phyloP scores from a whole-genome alignment of 345 rosid genomes.

The Fremontodendron californicum region DNA sequence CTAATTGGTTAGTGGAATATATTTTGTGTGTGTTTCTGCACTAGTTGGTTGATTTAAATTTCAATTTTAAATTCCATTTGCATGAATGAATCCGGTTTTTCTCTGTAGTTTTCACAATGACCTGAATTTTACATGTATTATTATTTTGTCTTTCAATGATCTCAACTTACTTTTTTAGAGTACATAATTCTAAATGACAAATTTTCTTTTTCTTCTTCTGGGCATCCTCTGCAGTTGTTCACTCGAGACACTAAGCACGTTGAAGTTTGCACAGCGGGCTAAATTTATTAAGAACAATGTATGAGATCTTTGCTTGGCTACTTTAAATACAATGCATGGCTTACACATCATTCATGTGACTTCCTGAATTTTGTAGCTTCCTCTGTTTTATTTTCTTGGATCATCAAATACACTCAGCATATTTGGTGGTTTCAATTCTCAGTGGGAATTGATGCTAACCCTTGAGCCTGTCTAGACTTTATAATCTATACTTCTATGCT shows the following conservation, averaged over 20 bases:
- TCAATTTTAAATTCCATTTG: not conserved
- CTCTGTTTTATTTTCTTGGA: not conserved
- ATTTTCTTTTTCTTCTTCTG: not conserved
- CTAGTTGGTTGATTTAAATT: not conserved
- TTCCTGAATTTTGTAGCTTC: not conserved
- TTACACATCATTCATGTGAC: not conserved
- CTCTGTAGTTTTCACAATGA: not conserved
- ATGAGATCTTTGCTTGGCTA: slow-evolving; percentile 22
- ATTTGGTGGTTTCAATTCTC: not conserved
- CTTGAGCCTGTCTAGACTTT: not conserved
- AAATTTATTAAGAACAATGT: slow-evolving; percentile 95
- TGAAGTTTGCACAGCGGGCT: slow-evolving; percentile 99
- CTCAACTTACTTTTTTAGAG: not conserved
- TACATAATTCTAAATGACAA: slow-evolving; percentile 17
- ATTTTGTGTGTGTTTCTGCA: not conserved
- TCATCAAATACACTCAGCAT: not conserved
- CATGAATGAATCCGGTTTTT: not conserved
- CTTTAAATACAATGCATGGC: not conserved
- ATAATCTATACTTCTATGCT: not conserved
- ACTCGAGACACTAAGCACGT: slow-evolving; percentile 88
- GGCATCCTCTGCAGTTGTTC: slow-evolving; percentile 61
- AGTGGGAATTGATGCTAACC: not conserved
- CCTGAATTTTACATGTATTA: not conserved
- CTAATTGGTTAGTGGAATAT: slow-evolving; percentile 59
- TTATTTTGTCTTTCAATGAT: not conserved